phyloP scores from a whole-genome alignment of 1,284 basidiomycete species.

The Mycena citricolor region DNA sequence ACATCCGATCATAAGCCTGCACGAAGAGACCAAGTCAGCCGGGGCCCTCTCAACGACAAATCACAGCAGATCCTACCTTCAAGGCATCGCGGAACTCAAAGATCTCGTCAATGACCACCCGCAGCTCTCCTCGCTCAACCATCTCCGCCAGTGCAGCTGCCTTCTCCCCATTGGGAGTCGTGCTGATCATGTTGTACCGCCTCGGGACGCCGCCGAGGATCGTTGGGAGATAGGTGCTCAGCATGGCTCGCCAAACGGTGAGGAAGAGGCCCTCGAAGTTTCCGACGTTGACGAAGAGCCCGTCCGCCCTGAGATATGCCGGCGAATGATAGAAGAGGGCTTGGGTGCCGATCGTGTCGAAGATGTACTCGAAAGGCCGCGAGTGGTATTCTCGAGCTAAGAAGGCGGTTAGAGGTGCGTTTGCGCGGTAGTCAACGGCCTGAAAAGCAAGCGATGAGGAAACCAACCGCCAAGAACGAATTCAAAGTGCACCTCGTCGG shows the following conservation, averaged over 20 bases:
- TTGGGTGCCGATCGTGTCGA: slow-evolving; percentile 22
- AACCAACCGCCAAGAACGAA: background rate
- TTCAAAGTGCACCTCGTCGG: slow-evolving; percentile 40
- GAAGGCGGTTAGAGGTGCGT: slow-evolving; percentile 9
- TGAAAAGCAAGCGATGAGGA: too few relatives aligned
- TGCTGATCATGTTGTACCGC: slow-evolving; percentile 16
- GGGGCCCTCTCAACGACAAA: too few relatives aligned
- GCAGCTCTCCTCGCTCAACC: slow-evolving; percentile 16
- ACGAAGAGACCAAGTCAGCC: too few relatives aligned
- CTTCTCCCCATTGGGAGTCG: slow-evolving; percentile 18
- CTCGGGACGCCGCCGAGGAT: slow-evolving; percentile 18
- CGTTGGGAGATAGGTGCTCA: slow-evolving; percentile 14
- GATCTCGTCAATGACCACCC: slow-evolving; percentile 56
- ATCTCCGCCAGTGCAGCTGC: slow-evolving; percentile 16
- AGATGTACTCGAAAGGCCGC: slow-evolving; percentile 16
- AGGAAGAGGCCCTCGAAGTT: slow-evolving; percentile 17
- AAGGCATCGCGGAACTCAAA: slow-evolving; percentile 55
- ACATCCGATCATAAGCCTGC: too few relatives aligned
- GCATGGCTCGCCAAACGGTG: slow-evolving; percentile 11
- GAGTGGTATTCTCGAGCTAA: slow-evolving; percentile 9
- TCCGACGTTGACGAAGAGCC: slow-evolving; percentile 27
- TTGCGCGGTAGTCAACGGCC: slow-evolving; percentile 17
- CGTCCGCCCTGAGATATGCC: slow-evolving; percentile 46
- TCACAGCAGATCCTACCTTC: slow-evolving; percentile 28
- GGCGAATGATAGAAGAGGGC: slow-evolving; percentile 32